Evolutionary conservation across 495 filamentous ascomycete species (phyloP), one percentile per base, ranked within the genome.

Genomic region (Parathielavia appendiculata): DNA sequence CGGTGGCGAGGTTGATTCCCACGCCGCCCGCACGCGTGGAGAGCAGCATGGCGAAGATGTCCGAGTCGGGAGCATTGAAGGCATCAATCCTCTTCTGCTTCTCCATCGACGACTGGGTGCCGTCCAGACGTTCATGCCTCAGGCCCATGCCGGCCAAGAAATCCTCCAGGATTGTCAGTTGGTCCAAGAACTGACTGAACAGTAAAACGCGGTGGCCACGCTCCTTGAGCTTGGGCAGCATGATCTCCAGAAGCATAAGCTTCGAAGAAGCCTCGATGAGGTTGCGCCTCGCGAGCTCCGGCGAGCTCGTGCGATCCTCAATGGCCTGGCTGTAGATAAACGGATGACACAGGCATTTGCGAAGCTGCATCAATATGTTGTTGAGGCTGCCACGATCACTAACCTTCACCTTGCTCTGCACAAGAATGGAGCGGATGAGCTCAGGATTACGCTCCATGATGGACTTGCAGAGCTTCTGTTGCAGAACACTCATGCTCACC

Each of bases 1-100:
- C 93, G 32, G 90, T 95, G 0, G 95, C 93, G 47, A 99, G 81
- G 66, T 99, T 99, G 75, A 99, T 99, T 16, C 93, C 93, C 2
- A 97, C 92, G 51, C 93, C 93, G 39, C 93, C 93, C 7, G 93
- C 91, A 59, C 93, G 86, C 16, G 93, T 99, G 0, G 91, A 96
- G 0, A 99, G 79, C 20, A 97, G 73, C 71, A 99, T 97, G 0
- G 86, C 90, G 65, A 97, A 97, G 10, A 90, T 74, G 2, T 83
- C 75, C 1, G 92, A 96, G 43, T 87, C 77, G 0, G 90, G 86
- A 4, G 85, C 89, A 69, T 99, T 99, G 74, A 89, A 99, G 12
- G 83, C 81, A 70, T 99, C 93, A 49, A 99, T 99, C 11, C 87
- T 82, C 66, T 89, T 89, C 66, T 99, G 93, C 69, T 96, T 97